Base-by-base conservation (phyloP, 495 filamentous ascomycete species). In the Neurospora cerealis region DNA sequence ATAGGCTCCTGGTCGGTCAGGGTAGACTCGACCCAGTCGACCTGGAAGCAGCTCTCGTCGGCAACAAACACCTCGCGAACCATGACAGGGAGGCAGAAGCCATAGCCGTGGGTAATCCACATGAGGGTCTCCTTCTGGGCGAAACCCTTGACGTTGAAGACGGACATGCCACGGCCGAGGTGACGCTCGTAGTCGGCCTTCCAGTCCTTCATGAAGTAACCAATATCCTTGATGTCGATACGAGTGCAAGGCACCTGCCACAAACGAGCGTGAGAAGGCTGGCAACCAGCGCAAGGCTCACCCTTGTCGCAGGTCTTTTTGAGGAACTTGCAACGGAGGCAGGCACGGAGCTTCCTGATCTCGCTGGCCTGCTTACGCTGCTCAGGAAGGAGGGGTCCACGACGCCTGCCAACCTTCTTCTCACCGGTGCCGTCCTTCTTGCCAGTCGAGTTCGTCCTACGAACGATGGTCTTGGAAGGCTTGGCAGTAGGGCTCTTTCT, bases 221-320 rank as follows among this genome's bases (percentile, higher is more conserved):
- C 93, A 78, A 97, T 96, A 76, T 97, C 94, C 86, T 97, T 96
- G 85, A 97, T 97, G 79, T 97, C 94, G 75, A 97, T 97, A 36
- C 94, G 91, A 17, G 94, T 97, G 84, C 94, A 97, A 42, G 94
- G 94, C 32, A 97, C 94, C 81, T 97, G 93, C 94, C 94, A 97
- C 54, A 97, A 85, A 72, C 94, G 90, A 69, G 94, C 93, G 79
- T 97, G 94, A 6, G 94, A 94, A 19, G 94, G 94, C 82, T 96
- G 92, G 85, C 94, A 97, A 24, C 94, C 94, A 78, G 89, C 91
- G 82, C 94, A 97, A 46, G 94, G 94, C 82, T 97, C 94, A 72
- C 94, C 94, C 83, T 93, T 96, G 82, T 97, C 94, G 79, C 94
- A 97, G 71, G 93, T 97, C 88, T 97, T 97, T 88, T 97, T 97